Base-by-base conservation (phyloP, 2,329 filamentous ascomycete genomes). In the Hirsutella thompsonii region DNA sequence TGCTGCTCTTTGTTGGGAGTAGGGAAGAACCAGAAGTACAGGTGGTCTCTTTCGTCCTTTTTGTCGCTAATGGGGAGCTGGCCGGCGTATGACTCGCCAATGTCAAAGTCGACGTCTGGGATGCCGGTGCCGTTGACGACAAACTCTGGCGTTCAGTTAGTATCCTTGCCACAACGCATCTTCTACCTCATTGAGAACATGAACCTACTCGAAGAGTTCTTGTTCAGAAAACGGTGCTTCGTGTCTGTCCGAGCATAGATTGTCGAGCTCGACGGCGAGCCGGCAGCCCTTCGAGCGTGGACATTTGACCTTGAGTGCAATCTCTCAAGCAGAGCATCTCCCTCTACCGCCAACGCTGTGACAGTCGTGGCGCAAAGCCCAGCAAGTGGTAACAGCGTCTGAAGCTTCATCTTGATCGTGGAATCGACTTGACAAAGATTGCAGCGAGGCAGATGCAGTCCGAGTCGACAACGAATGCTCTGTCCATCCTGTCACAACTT, bases 21-120 rank as follows among this genome's bases (percentile, higher is more conserved):
- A 0, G 78, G 77, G 43, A 79, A 81, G 61, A 81, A 81, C 75
- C 76, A 82, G 52, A 79, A 83, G 57, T 71, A 82, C 1, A 82
- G 55, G 46, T 79, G 58, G 32, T 68, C 58, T 0, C 59, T 61
- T 53, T 75, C 75, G 30, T 70, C 54, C 0, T 63, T 55, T 14
- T 62, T 55, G 9, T 69, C 67, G 36, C 49, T 58, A 42, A 78
- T 74, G 8, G 74, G 73, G 13, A 79, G 54, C 32, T 73, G 59
- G n/a, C 74, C 74, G 36, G 74, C 65, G 51, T 76, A 78, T 0
- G 69, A 74, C 55, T 77, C 72, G 42, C 68, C 68, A 38, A 80
- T 62, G 44, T 83, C 77, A 47, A 79, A 83, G 38, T 70, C 56
- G 3, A 83, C 76, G 14, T 81, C 74, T 2, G 80, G 80, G 42